A percentile compares a stretch with the other conserved stretches of the same genome.
Conservation (phyloP, 257 asterid genomes). For the Parsonsia alboflavescens region DNA sequence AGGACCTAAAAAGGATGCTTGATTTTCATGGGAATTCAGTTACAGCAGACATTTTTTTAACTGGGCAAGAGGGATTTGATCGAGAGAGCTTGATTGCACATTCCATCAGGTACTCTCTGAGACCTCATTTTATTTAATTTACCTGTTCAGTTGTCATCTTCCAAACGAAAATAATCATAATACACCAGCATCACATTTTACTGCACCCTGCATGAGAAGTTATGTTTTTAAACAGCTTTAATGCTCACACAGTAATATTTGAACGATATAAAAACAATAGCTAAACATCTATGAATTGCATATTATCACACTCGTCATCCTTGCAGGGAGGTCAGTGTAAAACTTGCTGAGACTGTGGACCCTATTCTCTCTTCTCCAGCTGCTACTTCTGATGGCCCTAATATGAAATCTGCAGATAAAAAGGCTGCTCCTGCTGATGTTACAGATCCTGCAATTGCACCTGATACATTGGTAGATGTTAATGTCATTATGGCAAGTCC, state of each 20-base stretch:
- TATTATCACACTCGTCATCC: conserved; percentile 22
- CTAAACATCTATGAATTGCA: conserved; percentile 9
- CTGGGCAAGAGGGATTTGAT: conserved; percentile 70
- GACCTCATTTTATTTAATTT: conserved; percentile 13
- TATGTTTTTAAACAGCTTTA: not conserved
- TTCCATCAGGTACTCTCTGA: conserved; percentile 45
- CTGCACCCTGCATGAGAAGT: not conserved
- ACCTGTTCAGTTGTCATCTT: not conserved
- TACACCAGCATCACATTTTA: not conserved
- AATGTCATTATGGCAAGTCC: conserved; percentile 43
- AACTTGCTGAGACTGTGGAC: conserved; percentile 60
- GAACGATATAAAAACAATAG: not conserved
- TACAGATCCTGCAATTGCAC: conserved; percentile 23
- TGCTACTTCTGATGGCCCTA: conserved; percentile 29
- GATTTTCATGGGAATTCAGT: conserved; percentile 78
- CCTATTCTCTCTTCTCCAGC: conserved; percentile 33
- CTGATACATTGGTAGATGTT: conserved; percentile 27
- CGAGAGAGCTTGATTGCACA: conserved; percentile 35
- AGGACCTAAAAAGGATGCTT: conserved; percentile 76
- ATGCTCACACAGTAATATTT: not conserved
- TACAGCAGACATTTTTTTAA: conserved; percentile 72
- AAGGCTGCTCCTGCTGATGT: conserved; percentile 28
- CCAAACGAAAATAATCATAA: not conserved
- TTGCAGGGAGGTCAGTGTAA: conserved; percentile 55
- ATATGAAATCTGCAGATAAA: conserved; percentile 17